These are phyloP conservation scores for Macroventuria anomochaeta DNA, from an alignment of 2,329 filamentous ascomycete species.

Conservation along the genomic window DNA sequence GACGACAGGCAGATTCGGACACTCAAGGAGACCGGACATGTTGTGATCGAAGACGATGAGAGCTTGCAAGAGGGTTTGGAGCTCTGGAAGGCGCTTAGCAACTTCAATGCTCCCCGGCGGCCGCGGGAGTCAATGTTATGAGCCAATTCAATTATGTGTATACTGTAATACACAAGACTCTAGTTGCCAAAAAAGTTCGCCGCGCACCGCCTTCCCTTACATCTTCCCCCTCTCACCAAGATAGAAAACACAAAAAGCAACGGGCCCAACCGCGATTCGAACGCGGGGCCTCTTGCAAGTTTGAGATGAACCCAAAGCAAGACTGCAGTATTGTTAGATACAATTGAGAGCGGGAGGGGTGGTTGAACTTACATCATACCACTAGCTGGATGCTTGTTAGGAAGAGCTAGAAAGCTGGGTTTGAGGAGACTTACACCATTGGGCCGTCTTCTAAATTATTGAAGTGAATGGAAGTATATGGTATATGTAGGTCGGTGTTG, in stretches of 20 bases:
- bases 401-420: not conserved
- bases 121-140: conserved; percentile 10
- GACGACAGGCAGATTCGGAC: conserved; percentile 51
- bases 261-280: conserved; percentile 7
- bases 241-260: not conserved
- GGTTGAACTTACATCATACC: not conserved
- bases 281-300: conserved; percentile 6
- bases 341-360: not conserved
- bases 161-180: too few relatives aligned
- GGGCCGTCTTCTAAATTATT: not conserved
- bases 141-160: too few relatives aligned
- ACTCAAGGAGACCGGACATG: conserved; percentile 54
- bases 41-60: conserved; percentile 56
- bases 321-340: not conserved
- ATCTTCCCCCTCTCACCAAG: too few relatives aligned
- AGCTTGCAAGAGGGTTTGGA: conserved; percentile 55
- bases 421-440: not conserved
- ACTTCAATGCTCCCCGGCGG: conserved; percentile 18
- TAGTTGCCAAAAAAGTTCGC: too few relatives aligned
- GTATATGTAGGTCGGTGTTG: not conserved
- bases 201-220: too few relatives aligned
- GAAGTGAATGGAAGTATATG: not conserved
- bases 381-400: not conserved
- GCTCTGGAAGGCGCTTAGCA: conserved; percentile 55
- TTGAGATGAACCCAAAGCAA: conserved; percentile 1